phyloP scores from a whole-genome alignment of 371 early-diverging fungal genomes.

The Vairimorpha necatrix region DNA sequence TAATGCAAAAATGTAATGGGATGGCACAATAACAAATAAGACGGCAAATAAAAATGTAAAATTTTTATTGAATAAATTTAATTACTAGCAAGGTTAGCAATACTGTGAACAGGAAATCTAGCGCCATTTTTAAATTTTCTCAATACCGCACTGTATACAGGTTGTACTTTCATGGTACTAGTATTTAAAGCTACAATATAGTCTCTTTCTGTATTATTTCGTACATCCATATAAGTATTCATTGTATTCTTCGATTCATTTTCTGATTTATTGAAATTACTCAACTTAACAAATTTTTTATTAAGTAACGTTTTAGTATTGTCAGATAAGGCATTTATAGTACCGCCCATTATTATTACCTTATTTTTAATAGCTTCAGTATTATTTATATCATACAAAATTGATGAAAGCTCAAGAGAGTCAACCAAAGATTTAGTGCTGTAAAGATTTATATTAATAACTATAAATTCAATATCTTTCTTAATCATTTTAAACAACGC shows the following conservation, averaged over 20 bases:
- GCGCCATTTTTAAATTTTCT: constrained; percentile 7
- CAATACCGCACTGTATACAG: neutral
- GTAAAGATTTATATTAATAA: constrained; percentile 44
- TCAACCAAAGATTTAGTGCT: constrained; percentile 16
- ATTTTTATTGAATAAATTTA: neutral
- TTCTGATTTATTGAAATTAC: constrained; percentile 35
- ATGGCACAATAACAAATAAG: no score
- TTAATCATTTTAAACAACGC: constrained; percentile 21
- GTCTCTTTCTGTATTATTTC: constrained; percentile 33
- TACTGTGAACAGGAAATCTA: constrained; percentile 1
- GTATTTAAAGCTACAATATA: constrained; percentile 24
- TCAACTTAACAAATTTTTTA: constrained; percentile 12
- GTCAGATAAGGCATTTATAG: constrained; percentile 23
- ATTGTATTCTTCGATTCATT: constrained; percentile 28
- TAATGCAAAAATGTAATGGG: no score
- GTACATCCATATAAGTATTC: constrained; percentile 18
- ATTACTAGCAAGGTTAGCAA: neutral
- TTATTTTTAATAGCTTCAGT: constrained; percentile 1
- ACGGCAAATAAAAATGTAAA: neutral
- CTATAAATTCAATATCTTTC: constrained; percentile 25
- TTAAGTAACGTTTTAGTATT: constrained; percentile 7
- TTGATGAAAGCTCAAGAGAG: constrained; percentile 15
- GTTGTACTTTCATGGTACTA: neutral
- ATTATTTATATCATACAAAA: constrained; percentile 23
- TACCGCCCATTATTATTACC: constrained; percentile 39